Evolutionary conservation across 73 alveolate genomes (phyloP), one percentile per base, ranked within the genome.

Genomic region (Paramecium bursaria): DNA sequence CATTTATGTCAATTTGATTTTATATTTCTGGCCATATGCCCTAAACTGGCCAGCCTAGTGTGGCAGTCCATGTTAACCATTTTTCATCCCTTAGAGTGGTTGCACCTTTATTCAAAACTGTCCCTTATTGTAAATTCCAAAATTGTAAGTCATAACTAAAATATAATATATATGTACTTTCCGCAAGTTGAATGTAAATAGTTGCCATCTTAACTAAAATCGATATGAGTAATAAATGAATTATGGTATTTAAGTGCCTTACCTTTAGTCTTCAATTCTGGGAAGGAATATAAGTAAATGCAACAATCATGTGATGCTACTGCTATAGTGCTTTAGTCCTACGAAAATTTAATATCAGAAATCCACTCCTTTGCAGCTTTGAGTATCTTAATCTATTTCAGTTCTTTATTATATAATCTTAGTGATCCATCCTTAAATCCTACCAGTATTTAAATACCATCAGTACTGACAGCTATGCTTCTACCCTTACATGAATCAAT

Each of bases 341-440:
- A 99, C 50, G 98, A 92, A 91, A 94, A 97, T 75, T 97, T 97
- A n/a, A 97, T 61, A 82, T 95, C 99, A 54, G 90, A 60, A 60
- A 95, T 90, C 79, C 94, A 85, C 53, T 92, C 92, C 44, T 80
- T 92, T 22, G 89, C 89, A n/a, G 46, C n/a, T 53, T 57, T 79
- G 27, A 46, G 51, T 26, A 39, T 30, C 25, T 39, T 25, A 35
- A 53, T 42, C 19, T 79, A 39, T 54, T 29, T 53, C 4, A 79
- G 74, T 26, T 53, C 80, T 17, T 96, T 94, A 86, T 94, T 94
- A 91, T 86, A 94, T 27, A 97, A 76, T 87, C 94, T 90, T 76
- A 94, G 86, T 29, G 94, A 91, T 35, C 99, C 99, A 77, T 94
- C 98, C 74, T 92, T 94, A 85, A 97, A 97, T 9, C 99, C 99